Conservation (phyloP, 345 rosid species). For the Populus tremula region DNA sequence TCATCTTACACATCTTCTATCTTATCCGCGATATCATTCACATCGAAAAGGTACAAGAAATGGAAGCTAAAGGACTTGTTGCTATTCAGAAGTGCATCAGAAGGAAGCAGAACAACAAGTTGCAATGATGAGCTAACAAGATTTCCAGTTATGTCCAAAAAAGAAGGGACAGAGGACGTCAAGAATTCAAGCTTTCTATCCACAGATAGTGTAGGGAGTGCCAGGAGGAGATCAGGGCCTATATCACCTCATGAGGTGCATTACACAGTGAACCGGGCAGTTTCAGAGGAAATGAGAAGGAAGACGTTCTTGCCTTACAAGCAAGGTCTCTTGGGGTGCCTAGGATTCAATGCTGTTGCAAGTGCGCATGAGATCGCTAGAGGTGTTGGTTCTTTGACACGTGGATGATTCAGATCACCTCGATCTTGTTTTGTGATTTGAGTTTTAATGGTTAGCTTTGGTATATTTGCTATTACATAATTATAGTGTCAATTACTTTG, state of each 20-base stretch:
- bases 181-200: slow-evolving; percentile 66
- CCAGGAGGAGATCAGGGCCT: slow-evolving; percentile 38
- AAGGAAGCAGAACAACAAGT: slow-evolving; percentile 68
- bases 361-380: slow-evolving; percentile 59
- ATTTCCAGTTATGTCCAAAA: slow-evolving; percentile 48
- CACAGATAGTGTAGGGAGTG: slow-evolving; percentile 47
- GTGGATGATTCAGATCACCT: slow-evolving; percentile 38
- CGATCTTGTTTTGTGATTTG: slow-evolving; percentile 1
- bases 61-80: slow-evolving; percentile 84
- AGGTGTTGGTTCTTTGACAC: slow-evolving; percentile 68
- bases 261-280: slow-evolving; percentile 83
- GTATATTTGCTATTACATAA: slow-evolving; percentile 8
- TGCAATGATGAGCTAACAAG: slow-evolving; percentile 43
- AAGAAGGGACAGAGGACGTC: slow-evolving; percentile 41
- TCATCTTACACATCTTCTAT: slow-evolving; percentile 47
- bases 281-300: slow-evolving; percentile 81
- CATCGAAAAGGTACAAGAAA: slow-evolving; percentile 47
- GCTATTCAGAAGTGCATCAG: slow-evolving; percentile 85
- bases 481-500: neutral
- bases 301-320: slow-evolving; percentile 87
- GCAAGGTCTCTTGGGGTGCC: slow-evolving; percentile 83
- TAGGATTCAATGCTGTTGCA: slow-evolving; percentile 68
- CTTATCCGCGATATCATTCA: slow-evolving; percentile 62
- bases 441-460: neutral
- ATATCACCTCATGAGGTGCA: slow-evolving; percentile 82